A percentile compares a stretch with the other conserved stretches of the same genome.
Conservation (phyloP, 441 rosid species). For the Aleurites moluccanus region DNA sequence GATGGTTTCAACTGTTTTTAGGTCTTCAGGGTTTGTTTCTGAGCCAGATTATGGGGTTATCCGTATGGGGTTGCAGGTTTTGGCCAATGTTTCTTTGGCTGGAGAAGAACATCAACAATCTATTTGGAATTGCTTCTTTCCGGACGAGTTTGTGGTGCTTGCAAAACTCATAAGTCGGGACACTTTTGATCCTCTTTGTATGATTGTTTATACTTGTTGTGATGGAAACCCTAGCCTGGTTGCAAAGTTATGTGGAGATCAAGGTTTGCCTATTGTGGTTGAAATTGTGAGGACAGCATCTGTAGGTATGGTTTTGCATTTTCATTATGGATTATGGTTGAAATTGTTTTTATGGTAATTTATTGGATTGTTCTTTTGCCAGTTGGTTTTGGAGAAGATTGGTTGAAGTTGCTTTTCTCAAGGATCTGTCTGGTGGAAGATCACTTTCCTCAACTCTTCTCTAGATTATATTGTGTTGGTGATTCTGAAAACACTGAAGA, state of each 20-base stretch:
- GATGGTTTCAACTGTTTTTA: slow-evolving; percentile 35
- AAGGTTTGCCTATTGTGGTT: slow-evolving; percentile 47
- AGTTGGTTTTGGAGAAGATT: slow-evolving; percentile 76
- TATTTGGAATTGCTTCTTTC: slow-evolving; percentile 60
- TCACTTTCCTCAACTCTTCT: slow-evolving; percentile 49
- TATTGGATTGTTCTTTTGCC: slow-evolving; percentile 21
- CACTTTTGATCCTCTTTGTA: slow-evolving; percentile 70
- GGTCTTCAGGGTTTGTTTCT: slow-evolving; percentile 25
- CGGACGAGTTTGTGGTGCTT: slow-evolving; percentile 41
- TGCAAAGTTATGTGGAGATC: slow-evolving; percentile 43
- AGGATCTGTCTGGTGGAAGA: slow-evolving; percentile 58
- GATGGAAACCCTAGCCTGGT: slow-evolving; percentile 47
- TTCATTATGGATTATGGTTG: neutral
- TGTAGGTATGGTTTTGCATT: slow-evolving; percentile 33
- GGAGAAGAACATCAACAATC: slow-evolving; percentile 61
- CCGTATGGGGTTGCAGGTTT: slow-evolving; percentile 56
- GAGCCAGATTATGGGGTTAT: slow-evolving; percentile 40
- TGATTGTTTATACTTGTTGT: slow-evolving; percentile 60
- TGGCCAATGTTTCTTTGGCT: slow-evolving; percentile 67
- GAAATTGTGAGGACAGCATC: slow-evolving; percentile 54
- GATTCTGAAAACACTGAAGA: slow-evolving; percentile 25
- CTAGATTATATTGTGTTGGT: slow-evolving; percentile 24
- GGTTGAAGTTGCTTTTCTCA: slow-evolving; percentile 74
- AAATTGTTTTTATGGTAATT: neutral
- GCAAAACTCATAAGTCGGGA: slow-evolving; percentile 45